Evolutionary conservation across 139 green algal genomes (phyloP).

Genomic region (Chlorella sorokiniana): DNA sequence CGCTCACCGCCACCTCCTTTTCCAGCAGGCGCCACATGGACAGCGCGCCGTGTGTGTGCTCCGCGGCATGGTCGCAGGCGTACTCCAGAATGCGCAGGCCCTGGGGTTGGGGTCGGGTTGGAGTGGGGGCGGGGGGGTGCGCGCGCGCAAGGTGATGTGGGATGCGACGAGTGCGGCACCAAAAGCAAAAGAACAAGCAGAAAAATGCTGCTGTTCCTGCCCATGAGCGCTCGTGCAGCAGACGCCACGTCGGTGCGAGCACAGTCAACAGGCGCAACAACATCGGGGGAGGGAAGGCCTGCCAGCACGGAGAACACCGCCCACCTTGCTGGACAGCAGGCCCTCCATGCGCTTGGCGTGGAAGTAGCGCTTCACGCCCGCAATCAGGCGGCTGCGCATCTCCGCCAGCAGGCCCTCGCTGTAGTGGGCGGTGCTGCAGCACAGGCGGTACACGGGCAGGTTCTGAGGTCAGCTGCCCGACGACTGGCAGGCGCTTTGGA

Average conservation of each 20-base stretch:
- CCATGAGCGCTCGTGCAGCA: no score
- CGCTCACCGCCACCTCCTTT: constrained; percentile 38
- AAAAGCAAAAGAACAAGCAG: no score
- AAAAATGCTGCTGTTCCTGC: no score
- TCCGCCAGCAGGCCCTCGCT: constrained; percentile 44
- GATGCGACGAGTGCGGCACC: no score
- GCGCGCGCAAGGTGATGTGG: no score
- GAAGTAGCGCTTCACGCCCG: constrained; percentile 83
- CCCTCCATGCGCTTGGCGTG: constrained; percentile 72
- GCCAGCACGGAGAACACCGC: not conserved
- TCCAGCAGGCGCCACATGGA: constrained; percentile 54
- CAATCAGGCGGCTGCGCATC: constrained; percentile 49
- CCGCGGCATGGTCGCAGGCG: constrained; percentile 63
- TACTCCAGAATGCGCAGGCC: constrained; percentile 75
- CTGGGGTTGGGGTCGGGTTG: constrained; percentile 5
- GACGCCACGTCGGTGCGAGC: no score
- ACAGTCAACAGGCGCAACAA: not conserved
- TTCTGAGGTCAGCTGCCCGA: not conserved
- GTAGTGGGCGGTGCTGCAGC: not conserved
- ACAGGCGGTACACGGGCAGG: not conserved
- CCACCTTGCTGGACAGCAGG: constrained; percentile 40
- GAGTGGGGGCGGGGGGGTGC: not conserved
- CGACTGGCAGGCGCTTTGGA: not conserved
- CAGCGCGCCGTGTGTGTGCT: constrained; percentile 45
- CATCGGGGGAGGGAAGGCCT: not conserved